These are phyloP conservation scores for Schizopora paradoxa DNA, from an alignment of 1,284 basidiomycete species.

Conservation along the genomic window DNA sequence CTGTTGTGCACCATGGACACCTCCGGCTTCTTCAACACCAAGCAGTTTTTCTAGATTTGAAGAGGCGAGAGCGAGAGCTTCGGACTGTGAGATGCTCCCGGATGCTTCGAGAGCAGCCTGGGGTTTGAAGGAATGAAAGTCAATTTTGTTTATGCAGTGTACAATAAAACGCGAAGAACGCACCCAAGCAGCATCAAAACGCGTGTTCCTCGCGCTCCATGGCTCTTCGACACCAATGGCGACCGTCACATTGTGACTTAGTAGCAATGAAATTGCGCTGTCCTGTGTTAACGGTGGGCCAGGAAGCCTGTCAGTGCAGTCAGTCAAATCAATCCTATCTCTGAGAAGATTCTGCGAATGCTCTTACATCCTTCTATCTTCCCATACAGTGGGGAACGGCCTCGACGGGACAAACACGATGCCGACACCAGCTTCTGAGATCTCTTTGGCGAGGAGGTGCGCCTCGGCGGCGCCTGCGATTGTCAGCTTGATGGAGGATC, in stretches of 20 bases:
- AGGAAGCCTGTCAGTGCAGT: slow-evolving; percentile 35
- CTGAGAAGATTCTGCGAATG: background rate
- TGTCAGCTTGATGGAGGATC: slow-evolving; percentile 21
- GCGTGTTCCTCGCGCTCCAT: slow-evolving; percentile 44
- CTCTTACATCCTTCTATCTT: slow-evolving; percentile 38
- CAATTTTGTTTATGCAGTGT: too few relatives aligned
- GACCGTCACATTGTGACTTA: slow-evolving; percentile 46
- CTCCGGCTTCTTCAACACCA: slow-evolving; percentile 39
- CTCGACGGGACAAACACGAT: slow-evolving; percentile 48
- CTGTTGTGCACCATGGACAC: too few relatives aligned
- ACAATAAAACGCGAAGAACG: too few relatives aligned
- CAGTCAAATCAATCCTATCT: background rate
- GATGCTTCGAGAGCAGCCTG: slow-evolving; percentile 35
- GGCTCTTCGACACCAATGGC: slow-evolving; percentile 45
- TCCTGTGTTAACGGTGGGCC: slow-evolving; percentile 50
- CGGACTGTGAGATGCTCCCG: slow-evolving; percentile 41
- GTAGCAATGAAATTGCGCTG: slow-evolving; percentile 41
- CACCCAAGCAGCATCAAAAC: slow-evolving; percentile 54
- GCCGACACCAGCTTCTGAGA: slow-evolving; percentile 40
- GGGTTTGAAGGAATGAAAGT: too few relatives aligned
- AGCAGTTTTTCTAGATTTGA: slow-evolving; percentile 63
- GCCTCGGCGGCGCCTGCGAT: slow-evolving; percentile 40
- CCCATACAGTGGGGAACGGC: slow-evolving; percentile 49
- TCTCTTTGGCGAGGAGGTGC: slow-evolving; percentile 37
- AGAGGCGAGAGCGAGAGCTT: slow-evolving; percentile 57